phyloP scores from a whole-genome alignment of 495 filamentous ascomycete species.

The Penicillium lividum region DNA sequence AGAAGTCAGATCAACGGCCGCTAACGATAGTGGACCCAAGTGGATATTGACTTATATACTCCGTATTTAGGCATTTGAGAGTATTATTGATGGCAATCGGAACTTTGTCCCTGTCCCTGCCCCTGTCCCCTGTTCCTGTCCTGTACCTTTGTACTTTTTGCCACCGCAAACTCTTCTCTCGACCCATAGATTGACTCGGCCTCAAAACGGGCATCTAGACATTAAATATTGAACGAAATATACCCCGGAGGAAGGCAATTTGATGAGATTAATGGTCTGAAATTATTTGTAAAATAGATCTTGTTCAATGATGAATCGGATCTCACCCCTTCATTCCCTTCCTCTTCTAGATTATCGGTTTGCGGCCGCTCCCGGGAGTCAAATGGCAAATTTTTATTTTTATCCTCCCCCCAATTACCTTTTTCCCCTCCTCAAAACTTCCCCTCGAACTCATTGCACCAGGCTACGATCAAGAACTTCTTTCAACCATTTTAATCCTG shows the following conservation, averaged over 20 bases:
- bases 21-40: slow-evolving; percentile 3
- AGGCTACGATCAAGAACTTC: background rate
- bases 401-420: background rate
- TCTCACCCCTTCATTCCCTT: background rate
- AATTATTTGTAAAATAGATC: background rate
- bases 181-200: background rate
- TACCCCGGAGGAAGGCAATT: background rate
- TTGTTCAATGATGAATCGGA: background rate
- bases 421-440: background rate
- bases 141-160: background rate
- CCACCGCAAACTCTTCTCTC: background rate
- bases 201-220: background rate
- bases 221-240: background rate
- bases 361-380: slow-evolving; percentile 1
- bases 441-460: background rate
- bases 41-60: too few relatives aligned
- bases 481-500: background rate
- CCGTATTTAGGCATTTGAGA: too few relatives aligned
- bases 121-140: too few relatives aligned
- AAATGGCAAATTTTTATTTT: background rate
- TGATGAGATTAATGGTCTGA: background rate
- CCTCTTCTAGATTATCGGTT: background rate
- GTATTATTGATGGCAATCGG: too few relatives aligned
- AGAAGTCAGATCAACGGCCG: slow-evolving; percentile 11
- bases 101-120: too few relatives aligned